Evolutionary conservation across 2,329 filamentous ascomycete species (phyloP).

Genomic region (Trichoderma simmonsii): DNA sequence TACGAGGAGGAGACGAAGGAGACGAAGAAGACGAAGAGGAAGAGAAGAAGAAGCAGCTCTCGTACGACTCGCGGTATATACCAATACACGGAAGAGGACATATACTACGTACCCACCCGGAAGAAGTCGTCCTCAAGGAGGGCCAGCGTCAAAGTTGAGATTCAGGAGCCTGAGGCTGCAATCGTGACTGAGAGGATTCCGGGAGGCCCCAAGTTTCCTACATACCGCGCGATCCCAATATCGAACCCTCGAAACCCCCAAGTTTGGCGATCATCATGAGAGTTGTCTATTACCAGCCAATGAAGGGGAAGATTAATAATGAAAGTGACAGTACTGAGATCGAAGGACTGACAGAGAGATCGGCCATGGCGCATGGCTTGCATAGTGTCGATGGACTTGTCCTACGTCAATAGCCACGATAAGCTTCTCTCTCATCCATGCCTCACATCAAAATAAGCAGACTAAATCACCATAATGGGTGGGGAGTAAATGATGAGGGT

Average conservation of each 20-base stretch:
- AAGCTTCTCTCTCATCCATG: no score
- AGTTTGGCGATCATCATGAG: constrained; percentile 6
- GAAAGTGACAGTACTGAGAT: not conserved
- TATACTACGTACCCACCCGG: not conserved
- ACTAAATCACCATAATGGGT: not conserved
- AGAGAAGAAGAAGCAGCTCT: not conserved
- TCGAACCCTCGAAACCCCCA: constrained; percentile 29
- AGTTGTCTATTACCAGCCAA: not conserved
- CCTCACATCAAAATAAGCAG: not conserved
- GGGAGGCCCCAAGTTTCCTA: constrained; percentile 34
- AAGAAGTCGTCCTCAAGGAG: not conserved
- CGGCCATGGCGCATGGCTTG: not conserved
- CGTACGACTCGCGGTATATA: constrained; percentile 1
- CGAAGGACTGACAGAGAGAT: not conserved
- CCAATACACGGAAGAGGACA: constrained; percentile 6
- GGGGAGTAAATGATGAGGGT: not conserved
- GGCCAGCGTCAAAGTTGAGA: not conserved
- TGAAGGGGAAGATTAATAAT: no score
- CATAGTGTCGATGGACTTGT: not conserved
- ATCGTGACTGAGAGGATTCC: constrained; percentile 29
- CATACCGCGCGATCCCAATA: constrained; percentile 34
- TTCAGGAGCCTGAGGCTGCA: constrained; percentile 23
- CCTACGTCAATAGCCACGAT: not conserved
- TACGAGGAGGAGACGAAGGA: constrained; percentile 7
- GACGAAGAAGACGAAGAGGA: not conserved